Evolutionary conservation across 2,329 filamentous ascomycete species (phyloP).

Genomic region (Geosmithia morbida): DNA sequence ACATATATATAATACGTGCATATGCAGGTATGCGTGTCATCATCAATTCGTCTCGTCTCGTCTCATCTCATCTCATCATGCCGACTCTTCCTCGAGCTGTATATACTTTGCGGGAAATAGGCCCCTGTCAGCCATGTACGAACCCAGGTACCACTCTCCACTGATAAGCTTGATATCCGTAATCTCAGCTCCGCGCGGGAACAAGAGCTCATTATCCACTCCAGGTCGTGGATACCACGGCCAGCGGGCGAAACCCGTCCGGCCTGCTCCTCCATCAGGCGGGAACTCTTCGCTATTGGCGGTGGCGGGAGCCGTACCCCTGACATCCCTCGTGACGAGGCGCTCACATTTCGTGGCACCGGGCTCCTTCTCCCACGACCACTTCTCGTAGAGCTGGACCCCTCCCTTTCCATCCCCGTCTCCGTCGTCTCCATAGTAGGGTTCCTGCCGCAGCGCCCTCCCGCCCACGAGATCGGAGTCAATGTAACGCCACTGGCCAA

Average conservation of each 20-base stretch:
- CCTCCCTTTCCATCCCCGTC: slow-evolving; percentile 7
- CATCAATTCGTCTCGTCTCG: slow-evolving; percentile 2
- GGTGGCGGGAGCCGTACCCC: slow-evolving; percentile 21
- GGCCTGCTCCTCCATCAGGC: slow-evolving; percentile 59
- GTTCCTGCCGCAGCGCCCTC: slow-evolving; percentile 47
- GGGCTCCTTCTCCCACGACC: slow-evolving; percentile 30
- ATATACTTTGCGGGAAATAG: slow-evolving; percentile 75
- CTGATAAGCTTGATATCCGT: slow-evolving; percentile 77
- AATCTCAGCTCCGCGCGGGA: slow-evolving; percentile 73
- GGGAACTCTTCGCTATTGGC: slow-evolving; percentile 36
- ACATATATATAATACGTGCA: background rate
- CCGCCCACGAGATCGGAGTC: slow-evolving; percentile 68
- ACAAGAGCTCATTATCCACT: slow-evolving; percentile 62
- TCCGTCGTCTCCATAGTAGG: slow-evolving; percentile 20
- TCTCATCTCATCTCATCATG: slow-evolving; percentile 2
- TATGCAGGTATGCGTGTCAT: background rate
- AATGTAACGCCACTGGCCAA: slow-evolving; percentile 53
- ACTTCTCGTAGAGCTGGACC: slow-evolving; percentile 19
- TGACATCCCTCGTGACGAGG: slow-evolving; percentile 36
- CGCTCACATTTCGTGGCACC: slow-evolving; percentile 23
- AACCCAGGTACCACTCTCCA: slow-evolving; percentile 79
- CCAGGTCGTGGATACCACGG: slow-evolving; percentile 57
- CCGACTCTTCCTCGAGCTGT: slow-evolving; percentile 21
- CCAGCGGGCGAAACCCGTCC: slow-evolving; percentile 53
- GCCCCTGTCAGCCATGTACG: slow-evolving; percentile 67